These are phyloP conservation scores for Aaosphaeria pasadenensis DNA, from an alignment of 2,329 filamentous ascomycete genomes.

Conservation along the genomic window DNA sequence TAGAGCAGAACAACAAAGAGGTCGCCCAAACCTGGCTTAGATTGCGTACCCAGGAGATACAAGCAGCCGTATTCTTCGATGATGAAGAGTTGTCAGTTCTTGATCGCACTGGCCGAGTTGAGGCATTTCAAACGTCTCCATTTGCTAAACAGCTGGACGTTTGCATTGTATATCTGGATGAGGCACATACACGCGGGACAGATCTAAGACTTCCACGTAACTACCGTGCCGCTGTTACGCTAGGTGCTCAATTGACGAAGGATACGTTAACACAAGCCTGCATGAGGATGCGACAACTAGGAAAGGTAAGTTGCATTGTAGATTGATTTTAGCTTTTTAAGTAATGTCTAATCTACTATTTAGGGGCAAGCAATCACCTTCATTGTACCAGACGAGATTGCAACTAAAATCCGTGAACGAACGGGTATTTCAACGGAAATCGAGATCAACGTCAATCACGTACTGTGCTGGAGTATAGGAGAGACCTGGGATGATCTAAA, in stretches of 20 bases:
- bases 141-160: conserved; percentile 54
- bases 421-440: conserved; percentile 1
- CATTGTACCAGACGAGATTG: conserved; percentile 58
- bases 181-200: conserved; percentile 67
- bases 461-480: conserved; percentile 58
- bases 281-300: conserved; percentile 65
- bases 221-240: conserved; percentile 64
- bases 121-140: conserved; percentile 57
- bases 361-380: conserved; percentile 63
- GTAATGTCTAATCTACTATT: no score
- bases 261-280: conserved; percentile 69
- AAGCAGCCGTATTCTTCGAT: conserved; percentile 55
- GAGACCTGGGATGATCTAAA: conserved; percentile 54
- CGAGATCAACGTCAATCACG: conserved; percentile 50
- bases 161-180: conserved; percentile 68
- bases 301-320: conserved; percentile 30
- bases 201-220: conserved; percentile 60
- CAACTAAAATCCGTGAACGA: conserved; percentile 47
- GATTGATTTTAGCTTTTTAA: no score
- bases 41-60: conserved; percentile 42
- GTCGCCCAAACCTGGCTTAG: conserved; percentile 53
- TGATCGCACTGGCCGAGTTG: conserved; percentile 45
- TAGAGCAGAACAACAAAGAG: conserved; percentile 52
- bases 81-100: conserved; percentile 55
- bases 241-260: conserved; percentile 65